phyloP scores from a whole-genome alignment of 1,284 basidiomycete species.

The Pseudozyma sp. region DNA sequence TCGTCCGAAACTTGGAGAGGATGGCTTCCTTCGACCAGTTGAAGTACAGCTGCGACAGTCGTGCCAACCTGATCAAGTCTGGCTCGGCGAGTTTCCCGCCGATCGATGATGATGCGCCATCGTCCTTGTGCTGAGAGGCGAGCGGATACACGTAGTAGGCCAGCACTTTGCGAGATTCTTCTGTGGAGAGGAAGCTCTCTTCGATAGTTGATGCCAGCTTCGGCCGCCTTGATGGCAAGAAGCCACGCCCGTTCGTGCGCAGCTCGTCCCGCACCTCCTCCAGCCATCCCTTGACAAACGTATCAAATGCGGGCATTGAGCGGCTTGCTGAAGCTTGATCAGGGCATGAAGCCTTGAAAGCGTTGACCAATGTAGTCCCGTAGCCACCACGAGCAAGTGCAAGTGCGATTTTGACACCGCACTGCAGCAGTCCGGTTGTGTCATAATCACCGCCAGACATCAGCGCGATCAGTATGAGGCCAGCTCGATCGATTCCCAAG shows the following conservation, averaged over 20 bases:
- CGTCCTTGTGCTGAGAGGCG: constrained; percentile 13
- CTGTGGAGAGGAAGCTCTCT: constrained; percentile 26
- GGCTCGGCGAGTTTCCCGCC: constrained; percentile 4
- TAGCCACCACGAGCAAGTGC: constrained; percentile 71
- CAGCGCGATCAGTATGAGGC: constrained; percentile 85
- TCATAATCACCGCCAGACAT: constrained; percentile 92
- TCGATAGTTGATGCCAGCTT: constrained; percentile 42
- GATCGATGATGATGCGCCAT: background rate
- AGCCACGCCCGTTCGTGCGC: constrained; percentile 39
- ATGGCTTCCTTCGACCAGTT: constrained; percentile 28
- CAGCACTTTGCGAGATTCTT: constrained; percentile 31
- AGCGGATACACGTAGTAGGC: constrained; percentile 47
- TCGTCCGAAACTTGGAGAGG: constrained; percentile 30
- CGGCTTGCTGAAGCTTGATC: constrained; percentile 4
- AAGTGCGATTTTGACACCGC: constrained; percentile 68
- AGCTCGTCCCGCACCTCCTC: constrained; percentile 48
- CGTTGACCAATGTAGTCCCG: constrained; percentile 73
- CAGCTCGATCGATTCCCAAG: constrained; percentile 75
- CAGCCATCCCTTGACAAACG: constrained; percentile 45
- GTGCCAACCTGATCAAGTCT: constrained; percentile 18
- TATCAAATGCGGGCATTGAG: constrained; percentile 11
- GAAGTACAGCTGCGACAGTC: constrained; percentile 26
- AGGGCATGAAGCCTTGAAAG: constrained; percentile 67
- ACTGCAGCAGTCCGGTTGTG: constrained; percentile 60
- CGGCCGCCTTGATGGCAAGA: constrained; percentile 27